Base-by-base conservation (phyloP, 371 early-diverging fungal species). In the Actinomortierella ambigua region DNA sequence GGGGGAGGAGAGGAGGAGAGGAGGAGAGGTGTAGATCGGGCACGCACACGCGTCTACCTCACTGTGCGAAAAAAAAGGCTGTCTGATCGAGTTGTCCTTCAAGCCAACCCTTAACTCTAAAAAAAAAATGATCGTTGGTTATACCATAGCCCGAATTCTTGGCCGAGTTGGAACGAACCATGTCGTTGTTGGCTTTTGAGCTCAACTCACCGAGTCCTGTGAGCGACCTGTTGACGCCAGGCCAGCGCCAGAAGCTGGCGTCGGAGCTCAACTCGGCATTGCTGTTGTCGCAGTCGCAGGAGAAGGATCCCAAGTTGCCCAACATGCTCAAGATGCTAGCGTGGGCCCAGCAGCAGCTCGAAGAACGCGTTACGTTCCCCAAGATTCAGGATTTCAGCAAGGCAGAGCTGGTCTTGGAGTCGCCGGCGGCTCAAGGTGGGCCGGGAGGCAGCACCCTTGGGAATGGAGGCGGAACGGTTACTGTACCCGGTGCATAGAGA, bases 181-280 rank as follows among this genome's bases (percentile, higher is more conserved):
- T 98, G 98, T 91, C 97, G 0, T 77, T 98, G 57, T 77, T 98
- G 52, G 97, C 95, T 9, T 98, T 96, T 78, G 95, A 95, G 41
- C 81, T 88, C 53, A 84, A 82, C 15, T 46, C 61, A 22, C 50
- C 61, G 2, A 88, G 87, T 3, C 96, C 97, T 24, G 90, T 96
- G 13, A 86, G 86, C 5, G 92, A 93, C 57, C 77, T 98, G 57
- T 77, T 97, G 57, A 93, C 94, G 57, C 86, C 90, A 56, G 78
- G 86, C 8, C 97, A 98, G 68, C 79, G 97, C 48, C 95, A 95
- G 77, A 93, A 94, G 77, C 91, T 92, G 18, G 98, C 98, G 0
- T 87, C 89, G 39, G 98, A 98, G 76, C 81, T 98, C 57, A 98
- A 98, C 79, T 87, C 95, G 1, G 97, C 97, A 3, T 87, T 98